Evolutionary conservation across 169 alveolate genomes (phyloP), one percentile per base, ranked within the genome.

Genomic region (Eimeria sp.): DNA sequence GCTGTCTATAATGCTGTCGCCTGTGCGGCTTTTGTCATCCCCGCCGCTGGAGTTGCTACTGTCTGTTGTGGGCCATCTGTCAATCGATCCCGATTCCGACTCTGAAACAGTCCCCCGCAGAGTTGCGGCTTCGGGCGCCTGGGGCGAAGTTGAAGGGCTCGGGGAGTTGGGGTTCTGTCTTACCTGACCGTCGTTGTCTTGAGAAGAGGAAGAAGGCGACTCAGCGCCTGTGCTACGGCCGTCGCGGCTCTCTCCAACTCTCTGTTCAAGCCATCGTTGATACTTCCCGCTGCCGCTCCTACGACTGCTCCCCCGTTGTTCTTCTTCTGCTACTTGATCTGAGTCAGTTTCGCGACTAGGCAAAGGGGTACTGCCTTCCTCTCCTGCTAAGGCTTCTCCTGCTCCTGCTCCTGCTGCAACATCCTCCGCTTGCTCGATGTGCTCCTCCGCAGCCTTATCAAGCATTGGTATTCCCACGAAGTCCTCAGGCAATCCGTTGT

Each of bases 371-470:
- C 76, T n/a, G 47, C 0, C 27, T 40, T 67, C 76, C 11, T 67
- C 6, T 65, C 75, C 45, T 67, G 76, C 3, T n/a, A 45, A 61
- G 13, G 54, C 51, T 18, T 30, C 86, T 75, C 14, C 86, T 22
- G 58, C 51, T 75, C 14, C 86, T 22, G 58, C 51, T 5, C 43
- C 58, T 20, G 43, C 30, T 75, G 51, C 63, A 40, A 58, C 86
- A 43, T 47, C 70, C 72, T 43, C 72, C 6, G 27, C 14, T 40
- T 47, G 47, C 51, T 27, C n/a, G 51, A 27, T 9, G 57, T 84
- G 92, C 51, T 25, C 43, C 76, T 84, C 92, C 25, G 76, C 92
- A 34, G 51, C 54, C 40, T 84, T 84, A 30, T 84, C 92, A 9
- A 84, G 54, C 30, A 84, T 25, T 34, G 92, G 92, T 7, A 84